A percentile compares a stretch with the other conserved stretches of the same genome.
Conservation (phyloP, 78 protist species). For the Mantamonas sphyraenae region DNA sequence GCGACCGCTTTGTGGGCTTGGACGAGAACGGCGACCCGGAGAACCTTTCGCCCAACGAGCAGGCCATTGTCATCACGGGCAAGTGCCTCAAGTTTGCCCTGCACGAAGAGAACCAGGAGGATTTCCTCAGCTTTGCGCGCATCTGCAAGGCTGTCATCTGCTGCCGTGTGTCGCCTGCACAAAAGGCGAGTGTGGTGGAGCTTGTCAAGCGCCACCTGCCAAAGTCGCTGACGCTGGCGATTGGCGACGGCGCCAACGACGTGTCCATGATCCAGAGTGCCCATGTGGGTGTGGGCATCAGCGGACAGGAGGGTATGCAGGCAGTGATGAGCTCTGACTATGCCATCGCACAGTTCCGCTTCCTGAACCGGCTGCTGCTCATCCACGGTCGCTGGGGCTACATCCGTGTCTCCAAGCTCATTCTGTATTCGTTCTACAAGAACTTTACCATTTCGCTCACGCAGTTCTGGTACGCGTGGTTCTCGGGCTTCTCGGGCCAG, state of each 20-base stretch:
- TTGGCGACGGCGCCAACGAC: slow-evolving; percentile 86
- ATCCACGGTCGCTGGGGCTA: slow-evolving; percentile 88
- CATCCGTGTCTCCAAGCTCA: slow-evolving; percentile 61
- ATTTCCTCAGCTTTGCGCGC: not conserved
- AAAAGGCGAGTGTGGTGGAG: slow-evolving; percentile 52
- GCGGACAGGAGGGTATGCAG: slow-evolving; percentile 52
- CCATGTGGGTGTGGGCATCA: slow-evolving; percentile 43
- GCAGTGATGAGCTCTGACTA: slow-evolving; percentile 60
- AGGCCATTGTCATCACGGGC: slow-evolving; percentile 13
- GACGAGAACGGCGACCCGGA: too few species aligned
- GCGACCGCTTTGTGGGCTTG: too few species aligned
- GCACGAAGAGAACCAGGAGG: not conserved
- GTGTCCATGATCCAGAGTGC: slow-evolving; percentile 77
- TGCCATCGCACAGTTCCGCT: slow-evolving; percentile 62
- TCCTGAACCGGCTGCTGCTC: slow-evolving; percentile 27
- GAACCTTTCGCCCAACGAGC: too few species aligned
- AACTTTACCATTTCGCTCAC: slow-evolving; percentile 14
- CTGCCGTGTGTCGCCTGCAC: slow-evolving; percentile 84
- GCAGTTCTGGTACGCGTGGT: slow-evolving; percentile 4
- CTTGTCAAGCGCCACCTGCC: not conserved
- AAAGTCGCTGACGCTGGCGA: slow-evolving; percentile 18
- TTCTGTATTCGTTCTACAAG: slow-evolving; percentile 59
- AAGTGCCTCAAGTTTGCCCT: not conserved
- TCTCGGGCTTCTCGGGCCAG: slow-evolving; percentile 18
- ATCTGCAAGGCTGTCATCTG: slow-evolving; percentile 67